Base-by-base conservation (phyloP, 148 eudicot genomes). In the Camellia lanceoleosa region DNA sequence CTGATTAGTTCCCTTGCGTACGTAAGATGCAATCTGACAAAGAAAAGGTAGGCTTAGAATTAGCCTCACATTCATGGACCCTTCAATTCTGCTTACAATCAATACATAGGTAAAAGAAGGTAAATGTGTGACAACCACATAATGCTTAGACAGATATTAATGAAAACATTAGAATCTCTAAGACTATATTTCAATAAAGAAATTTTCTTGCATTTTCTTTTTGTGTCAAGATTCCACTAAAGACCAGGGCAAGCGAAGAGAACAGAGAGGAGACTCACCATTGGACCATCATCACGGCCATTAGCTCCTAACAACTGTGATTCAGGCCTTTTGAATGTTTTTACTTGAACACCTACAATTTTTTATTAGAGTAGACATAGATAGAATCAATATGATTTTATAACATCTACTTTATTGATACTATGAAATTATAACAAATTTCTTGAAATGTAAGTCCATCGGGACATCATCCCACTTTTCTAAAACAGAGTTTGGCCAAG, bases 271-370 rank as follows among this genome's bases (percentile, higher is more conserved):
- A 75, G 81, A 86, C 98, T 84, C 79, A 95, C 99, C 83, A 88
- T 82, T 74, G 90, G 94, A 60, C 94, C 97, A 91, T 95, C 94
- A 85, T 95, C 99, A 60, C 99, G 97, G 67, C 99, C 99, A 89
- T 93, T 93, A 68, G 97, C 87, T 74, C 99, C 99, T 60, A 95
- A 81, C 79, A 80, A 67, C 81, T 93, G 99, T 62, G 97, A 92
- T 80, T 88, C 91, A 68, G 99, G 97, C 85, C 99, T 91, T 80
- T 79, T 89, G 74, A 87, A 82, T 60, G 92, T 87, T 86, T 91
- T 88, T 73, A 95, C 90, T 13, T 93, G 92, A 62, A 88, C 86
- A 85, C 93, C 98, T 80, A 54, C 19, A 80, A 41, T 5, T 8
- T 20, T 56, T 20, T 46, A 44, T 11, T 20, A 18, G 0, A 47